Evolutionary conservation across 177 flowering plant species (phyloP).

Genomic region (Tripterygium wilfordii): DNA sequence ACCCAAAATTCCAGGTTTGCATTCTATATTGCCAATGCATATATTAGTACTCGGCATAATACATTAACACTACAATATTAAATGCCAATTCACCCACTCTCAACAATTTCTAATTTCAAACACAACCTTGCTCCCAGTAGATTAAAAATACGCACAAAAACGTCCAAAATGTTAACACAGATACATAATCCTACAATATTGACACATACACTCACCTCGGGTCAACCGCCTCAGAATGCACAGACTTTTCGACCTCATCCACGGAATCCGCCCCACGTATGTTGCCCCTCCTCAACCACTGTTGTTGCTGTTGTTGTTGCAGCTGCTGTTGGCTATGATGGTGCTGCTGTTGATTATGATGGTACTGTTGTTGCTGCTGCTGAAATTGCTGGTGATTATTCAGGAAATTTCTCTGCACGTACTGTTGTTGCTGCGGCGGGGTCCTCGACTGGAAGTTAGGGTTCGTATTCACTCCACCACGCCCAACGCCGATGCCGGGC

Average conservation of each 20-base stretch:
- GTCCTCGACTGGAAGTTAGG: slow-evolving; percentile 25
- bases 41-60: too few species aligned
- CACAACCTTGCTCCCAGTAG: too few species aligned
- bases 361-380: slow-evolving; percentile 15
- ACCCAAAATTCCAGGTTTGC: too few species aligned
- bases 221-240: slow-evolving; percentile 44
- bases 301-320: slow-evolving; percentile 26
- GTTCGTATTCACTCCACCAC: slow-evolving; percentile 37
- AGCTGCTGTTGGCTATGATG: slow-evolving; percentile 26
- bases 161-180: too few species aligned
- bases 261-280: slow-evolving; percentile 20
- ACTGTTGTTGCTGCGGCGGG: slow-evolving; percentile 26
- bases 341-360: slow-evolving; percentile 5
- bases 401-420: slow-evolving; percentile 22
- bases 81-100: too few species aligned
- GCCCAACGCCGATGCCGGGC: slow-evolving; percentile 63
- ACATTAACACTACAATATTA: too few species aligned
- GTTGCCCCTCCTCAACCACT: slow-evolving; percentile 31
- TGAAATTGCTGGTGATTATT: slow-evolving; percentile 19
- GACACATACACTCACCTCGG: slow-evolving; percentile 23
- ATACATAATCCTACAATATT: too few species aligned
- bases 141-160: too few species aligned
- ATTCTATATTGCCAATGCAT: too few species aligned
- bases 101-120: too few species aligned
- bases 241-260: slow-evolving; percentile 48